Percentiles rank a stretch among this genome's conserved stretches.
Evolutionary conservation across 2,329 filamentous ascomycete genomes (phyloP).

Genomic region (Xylaria sp.): DNA sequence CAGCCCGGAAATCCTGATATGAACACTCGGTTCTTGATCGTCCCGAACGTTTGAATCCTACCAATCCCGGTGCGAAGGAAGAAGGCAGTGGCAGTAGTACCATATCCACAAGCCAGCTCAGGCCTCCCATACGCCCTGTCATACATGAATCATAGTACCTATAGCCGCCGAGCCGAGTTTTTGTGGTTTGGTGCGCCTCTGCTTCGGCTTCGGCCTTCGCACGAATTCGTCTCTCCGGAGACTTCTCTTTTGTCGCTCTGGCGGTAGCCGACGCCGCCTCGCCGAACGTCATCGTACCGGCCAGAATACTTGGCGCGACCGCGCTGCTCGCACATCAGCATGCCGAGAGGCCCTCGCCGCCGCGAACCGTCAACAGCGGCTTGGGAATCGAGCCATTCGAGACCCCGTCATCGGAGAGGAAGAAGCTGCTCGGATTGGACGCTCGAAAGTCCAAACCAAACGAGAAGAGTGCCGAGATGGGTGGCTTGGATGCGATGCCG

Average conservation of each 20-base stretch:
- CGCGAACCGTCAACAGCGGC: conserved; percentile 47
- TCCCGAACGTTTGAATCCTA: conserved; percentile 2
- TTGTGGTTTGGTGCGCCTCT: conserved; percentile 14
- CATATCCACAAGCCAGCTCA: conserved; percentile 1
- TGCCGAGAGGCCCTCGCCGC: conserved; percentile 47
- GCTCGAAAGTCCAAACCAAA: conserved; percentile 34
- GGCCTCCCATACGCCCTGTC: conserved; percentile 1
- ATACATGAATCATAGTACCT: conserved; percentile 20
- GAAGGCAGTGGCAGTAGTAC: conserved; percentile 1
- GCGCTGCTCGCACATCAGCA: conserved; percentile 47
- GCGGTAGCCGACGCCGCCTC: conserved; percentile 50
- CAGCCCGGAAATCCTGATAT: conserved; percentile 36
- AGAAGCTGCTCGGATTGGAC: conserved; percentile 37
- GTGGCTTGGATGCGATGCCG: conserved; percentile 42
- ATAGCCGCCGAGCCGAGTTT: conserved; percentile 29
- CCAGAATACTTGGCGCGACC: conserved; percentile 49
- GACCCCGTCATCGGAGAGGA: conserved; percentile 44
- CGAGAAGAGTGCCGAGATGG: conserved; percentile 41
- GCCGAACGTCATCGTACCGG: conserved; percentile 50
- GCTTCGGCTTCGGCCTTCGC: conserved; percentile 18
- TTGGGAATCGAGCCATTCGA: conserved; percentile 43
- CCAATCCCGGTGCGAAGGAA: neutral
- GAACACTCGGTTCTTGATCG: conserved; percentile 19
- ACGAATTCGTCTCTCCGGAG: conserved; percentile 39
- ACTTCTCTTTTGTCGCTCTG: conserved; percentile 48